Conservation (phyloP, 768 basidiomycete genomes). For the Lactarius hatsudake region DNA sequence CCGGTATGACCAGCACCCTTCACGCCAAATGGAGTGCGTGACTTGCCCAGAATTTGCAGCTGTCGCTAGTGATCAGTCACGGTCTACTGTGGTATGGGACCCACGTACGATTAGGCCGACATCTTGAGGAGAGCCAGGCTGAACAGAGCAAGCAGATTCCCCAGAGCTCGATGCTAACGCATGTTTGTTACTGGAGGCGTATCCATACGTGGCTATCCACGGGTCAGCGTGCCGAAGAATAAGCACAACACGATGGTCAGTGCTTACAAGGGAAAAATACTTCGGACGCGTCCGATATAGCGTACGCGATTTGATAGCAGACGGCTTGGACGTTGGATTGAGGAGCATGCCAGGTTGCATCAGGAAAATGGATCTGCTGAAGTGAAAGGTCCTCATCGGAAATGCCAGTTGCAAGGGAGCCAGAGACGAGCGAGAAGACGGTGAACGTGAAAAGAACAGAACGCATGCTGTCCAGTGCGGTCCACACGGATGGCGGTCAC, state of each 20-base stretch:
- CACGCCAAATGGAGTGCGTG: neutral
- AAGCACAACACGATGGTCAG: neutral
- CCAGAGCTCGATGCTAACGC: neutral
- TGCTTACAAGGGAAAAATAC: too few species aligned
- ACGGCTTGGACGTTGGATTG: neutral
- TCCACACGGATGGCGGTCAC: too few species aligned
- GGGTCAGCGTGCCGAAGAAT: neutral
- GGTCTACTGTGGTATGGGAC: neutral
- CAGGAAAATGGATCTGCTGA: too few species aligned
- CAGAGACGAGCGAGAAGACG: neutral
- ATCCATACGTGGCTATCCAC: neutral
- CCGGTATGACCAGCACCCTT: neutral
- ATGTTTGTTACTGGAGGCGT: neutral
- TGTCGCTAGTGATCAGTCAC: neutral
- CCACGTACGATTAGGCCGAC: neutral
- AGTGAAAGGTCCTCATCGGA: too few species aligned
- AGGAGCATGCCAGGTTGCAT: neutral
- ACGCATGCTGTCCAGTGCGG: neutral
- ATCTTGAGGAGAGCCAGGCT: neutral
- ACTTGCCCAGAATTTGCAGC: neutral
- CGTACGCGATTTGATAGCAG: too few species aligned
- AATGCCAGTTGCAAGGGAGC: neutral
- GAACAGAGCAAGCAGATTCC: neutral
- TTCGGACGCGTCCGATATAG: too few species aligned
- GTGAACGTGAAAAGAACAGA: neutral